Conservation (phyloP, 106 monocot genomes). For the Triglochin maritima region DNA sequence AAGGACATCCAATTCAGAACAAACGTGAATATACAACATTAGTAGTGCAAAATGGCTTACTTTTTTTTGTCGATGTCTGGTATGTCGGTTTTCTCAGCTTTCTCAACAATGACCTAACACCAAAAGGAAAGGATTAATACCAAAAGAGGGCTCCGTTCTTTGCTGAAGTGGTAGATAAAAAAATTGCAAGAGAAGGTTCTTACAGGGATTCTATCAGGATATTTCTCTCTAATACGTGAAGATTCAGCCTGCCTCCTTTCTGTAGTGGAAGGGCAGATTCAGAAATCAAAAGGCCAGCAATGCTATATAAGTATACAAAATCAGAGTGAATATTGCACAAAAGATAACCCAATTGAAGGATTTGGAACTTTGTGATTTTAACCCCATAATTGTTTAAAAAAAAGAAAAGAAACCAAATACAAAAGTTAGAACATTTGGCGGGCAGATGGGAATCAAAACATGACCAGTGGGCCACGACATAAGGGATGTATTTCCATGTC, state of each 20-base stretch:
- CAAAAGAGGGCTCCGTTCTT: neutral
- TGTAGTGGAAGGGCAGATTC: neutral
- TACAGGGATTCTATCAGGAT: constrained; percentile 16
- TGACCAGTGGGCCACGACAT: no score
- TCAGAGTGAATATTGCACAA: no score
- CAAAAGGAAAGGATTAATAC: neutral
- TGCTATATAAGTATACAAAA: no score
- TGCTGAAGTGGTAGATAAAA: neutral
- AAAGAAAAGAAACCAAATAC: no score
- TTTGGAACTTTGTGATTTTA: no score
- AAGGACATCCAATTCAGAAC: no score
- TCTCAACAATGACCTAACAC: constrained; percentile 14
- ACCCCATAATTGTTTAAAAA: no score
- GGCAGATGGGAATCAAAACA: no score
- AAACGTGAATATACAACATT: neutral
- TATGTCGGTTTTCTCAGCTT: constrained; percentile 10
- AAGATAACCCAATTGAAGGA: no score
- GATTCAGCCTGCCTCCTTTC: constrained; percentile 15
- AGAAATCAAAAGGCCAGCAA: neutral
- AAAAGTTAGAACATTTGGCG: no score
- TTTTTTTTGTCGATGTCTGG: constrained; percentile 13
- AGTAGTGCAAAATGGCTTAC: neutral
- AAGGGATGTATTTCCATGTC: no score
- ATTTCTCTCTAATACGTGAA: constrained; percentile 13
- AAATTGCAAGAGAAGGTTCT: neutral